Evolutionary conservation across 331 rosid species (phyloP), one percentile per base, ranked within the genome.

Genomic region (Dryas integrifolia): DNA sequence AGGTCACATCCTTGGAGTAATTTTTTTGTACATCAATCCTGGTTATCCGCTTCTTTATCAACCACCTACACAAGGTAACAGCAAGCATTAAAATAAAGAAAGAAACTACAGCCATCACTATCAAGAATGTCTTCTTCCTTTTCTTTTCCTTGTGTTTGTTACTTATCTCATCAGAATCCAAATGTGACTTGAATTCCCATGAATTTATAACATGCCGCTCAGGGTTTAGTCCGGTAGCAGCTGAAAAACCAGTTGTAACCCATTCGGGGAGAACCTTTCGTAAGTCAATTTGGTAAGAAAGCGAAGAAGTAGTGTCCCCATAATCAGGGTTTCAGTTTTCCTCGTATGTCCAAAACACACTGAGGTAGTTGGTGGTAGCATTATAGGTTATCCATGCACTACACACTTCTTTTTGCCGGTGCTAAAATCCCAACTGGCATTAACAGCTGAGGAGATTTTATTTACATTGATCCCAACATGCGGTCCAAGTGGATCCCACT

Each of bases 161-260:
- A 0, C 41, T 12, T 30, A 8, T 18, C n/a, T 0, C 62, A 14
- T 14, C 52, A 0, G 73, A 50, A 16, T 72, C 57, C 76, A 80
- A n/a, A 45, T 62, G 72, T 0, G 87, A 85, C 26, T 48, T 57
- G 74, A 85, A 85, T 46, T 80, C 80, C 89, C 87, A 82, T 0
- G 82, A 77, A 15, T 39, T 75, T 4, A 85, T 79, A 3, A 30
- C 4, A 14, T 80, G 80, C 7, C 8, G 11, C 9, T 81, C 79
- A 0, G 50, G 14, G 4, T 0, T 30, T 7, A 55, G 26, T 4
- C 87, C 83, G 0, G 86, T 78, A 0, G 84, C 46, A 16, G 81
- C 79, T 1, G 86, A 81, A 55, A 83, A 72, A 5, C 90, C 88
- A 40, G 76, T 2, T 38, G 76, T 66, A 2, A 79, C 77, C 71